Evolutionary conservation across 352 stramenopile species (phyloP).

Genomic region (Blastocystis sp.): DNA sequence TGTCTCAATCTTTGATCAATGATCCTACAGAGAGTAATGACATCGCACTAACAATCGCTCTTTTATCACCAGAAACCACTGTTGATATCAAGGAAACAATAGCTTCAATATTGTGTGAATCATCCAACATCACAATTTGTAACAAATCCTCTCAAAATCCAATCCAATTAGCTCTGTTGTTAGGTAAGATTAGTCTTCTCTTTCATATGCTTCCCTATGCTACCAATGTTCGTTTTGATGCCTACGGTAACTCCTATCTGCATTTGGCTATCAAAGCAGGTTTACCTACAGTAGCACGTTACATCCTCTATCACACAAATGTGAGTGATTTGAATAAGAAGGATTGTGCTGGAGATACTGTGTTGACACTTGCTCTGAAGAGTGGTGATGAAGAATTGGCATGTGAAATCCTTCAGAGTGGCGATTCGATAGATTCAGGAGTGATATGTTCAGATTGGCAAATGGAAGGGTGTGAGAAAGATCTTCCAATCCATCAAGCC

Average conservation of each 20-base stretch:
- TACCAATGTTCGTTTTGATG: conserved; percentile 13
- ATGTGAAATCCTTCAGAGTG: background rate
- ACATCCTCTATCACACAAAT: conserved; percentile 10
- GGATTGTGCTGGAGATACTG: conserved; percentile 17
- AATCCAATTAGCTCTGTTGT: conserved; percentile 3
- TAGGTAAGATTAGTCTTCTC: conserved; percentile 53
- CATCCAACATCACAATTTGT: conserved; percentile 42
- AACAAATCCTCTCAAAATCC: conserved; percentile 40
- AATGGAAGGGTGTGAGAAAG: background rate
- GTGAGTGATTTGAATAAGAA: background rate
- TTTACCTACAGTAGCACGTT: conserved; percentile 36
- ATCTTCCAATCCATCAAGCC: conserved; percentile 44
- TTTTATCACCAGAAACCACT: conserved; percentile 7
- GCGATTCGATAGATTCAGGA: background rate
- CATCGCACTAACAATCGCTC: conserved; percentile 40
- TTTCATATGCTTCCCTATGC: conserved; percentile 21
- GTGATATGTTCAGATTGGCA: conserved; percentile 15
- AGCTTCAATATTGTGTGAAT: conserved; percentile 16
- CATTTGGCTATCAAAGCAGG: conserved; percentile 59
- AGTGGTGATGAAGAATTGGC: conserved; percentile 57
- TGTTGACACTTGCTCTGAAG: conserved; percentile 55
- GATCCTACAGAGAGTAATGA: conserved; percentile 27
- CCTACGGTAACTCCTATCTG: conserved; percentile 19
- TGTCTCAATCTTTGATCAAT: conserved; percentile 15
- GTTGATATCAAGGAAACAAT: conserved; percentile 31